Percentiles rank a stretch among this genome's conserved stretches.
phyloP scores from a whole-genome alignment of 1,284 basidiomycete genomes.

The Irpex sp. region DNA sequence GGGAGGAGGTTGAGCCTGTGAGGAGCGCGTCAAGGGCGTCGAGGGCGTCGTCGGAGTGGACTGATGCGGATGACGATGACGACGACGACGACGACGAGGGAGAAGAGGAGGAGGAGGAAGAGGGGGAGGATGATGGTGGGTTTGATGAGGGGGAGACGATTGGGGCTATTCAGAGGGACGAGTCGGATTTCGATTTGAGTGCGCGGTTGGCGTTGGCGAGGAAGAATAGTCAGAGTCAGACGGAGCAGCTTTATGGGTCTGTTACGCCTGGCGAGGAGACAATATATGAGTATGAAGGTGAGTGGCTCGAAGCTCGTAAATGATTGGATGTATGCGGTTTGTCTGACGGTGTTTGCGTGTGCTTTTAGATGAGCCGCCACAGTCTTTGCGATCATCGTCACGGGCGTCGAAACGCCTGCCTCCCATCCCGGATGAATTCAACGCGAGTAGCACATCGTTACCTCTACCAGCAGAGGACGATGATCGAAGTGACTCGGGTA shows the following conservation, averaged over 20 bases:
- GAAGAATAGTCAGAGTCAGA: slow-evolving; percentile 74
- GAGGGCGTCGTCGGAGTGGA: slow-evolving; percentile 21
- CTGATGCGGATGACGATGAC: slow-evolving; percentile 42
- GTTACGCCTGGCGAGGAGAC: slow-evolving; percentile 51
- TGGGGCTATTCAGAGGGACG: slow-evolving; percentile 37
- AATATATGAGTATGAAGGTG: slow-evolving; percentile 63
- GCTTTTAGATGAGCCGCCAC: slow-evolving; percentile 52
- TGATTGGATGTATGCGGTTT: not conserved
- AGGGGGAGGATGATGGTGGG: not conserved
- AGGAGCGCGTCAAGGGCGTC: slow-evolving; percentile 17
- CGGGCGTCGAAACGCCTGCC: slow-evolving; percentile 23
- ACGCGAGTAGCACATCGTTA: slow-evolving; percentile 5
- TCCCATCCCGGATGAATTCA: slow-evolving; percentile 29
- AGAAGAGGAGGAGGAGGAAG: no score
- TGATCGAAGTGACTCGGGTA: slow-evolving; percentile 24
- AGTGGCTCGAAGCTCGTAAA: not conserved
- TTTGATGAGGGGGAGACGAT: slow-evolving; percentile 20
- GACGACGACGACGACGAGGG: slow-evolving; percentile 15
- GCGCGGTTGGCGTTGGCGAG: slow-evolving; percentile 73
- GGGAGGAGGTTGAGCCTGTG: slow-evolving; percentile 37
- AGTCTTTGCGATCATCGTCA: slow-evolving; percentile 47
- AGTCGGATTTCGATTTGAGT: slow-evolving; percentile 69
- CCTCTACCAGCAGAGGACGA: slow-evolving; percentile 7
- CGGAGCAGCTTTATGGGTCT: slow-evolving; percentile 37
- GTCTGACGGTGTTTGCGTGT: not conserved